Evolutionary conservation across 306 rosid genomes (phyloP), one percentile per base, ranked within the genome.

Genomic region (Crotalaria pallida): DNA sequence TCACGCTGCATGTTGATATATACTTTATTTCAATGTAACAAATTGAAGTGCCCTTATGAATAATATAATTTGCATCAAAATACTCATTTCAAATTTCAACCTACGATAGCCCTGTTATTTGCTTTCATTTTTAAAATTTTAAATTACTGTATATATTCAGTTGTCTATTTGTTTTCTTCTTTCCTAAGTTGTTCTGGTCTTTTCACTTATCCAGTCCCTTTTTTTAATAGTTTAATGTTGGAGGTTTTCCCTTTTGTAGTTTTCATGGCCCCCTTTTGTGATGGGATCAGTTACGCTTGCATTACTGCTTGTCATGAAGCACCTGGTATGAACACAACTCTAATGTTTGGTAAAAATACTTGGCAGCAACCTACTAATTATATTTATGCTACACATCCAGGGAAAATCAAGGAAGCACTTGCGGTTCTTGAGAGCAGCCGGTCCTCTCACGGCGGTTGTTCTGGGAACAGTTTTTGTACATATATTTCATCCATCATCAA

Each of bases 401-500:
- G 98, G 98, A 40, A 94, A 94, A 79, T 52, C 97, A 2, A 87
- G 95, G 83, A 94, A 94, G 87, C 71, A 72, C 77, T 78, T 94
- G 78, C 83, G 96, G 53, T 87, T 88, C 86, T 82, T 94, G 64
- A 88, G 98, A 87, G 98, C 96, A 36, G 74, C 88, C 51, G 98
- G 97, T 71, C 98, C 98, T 74, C 92, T 94, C 73, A 94, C 98
- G 50, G 96, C 92, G 66, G 89, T 94, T 23, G 86, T 90, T 74
- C 40, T 59, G 63, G 98, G 98, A 58, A 87, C 96, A 51, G 12
- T 51, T 51, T 73, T 94, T 67, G 92, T 58, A 47, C 88, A 90
- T 81, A 43, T 85, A 79, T 83, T 90, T 71, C 80, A 85, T 71
- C 91, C 94, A n/a, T 68, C 96, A 59, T 79, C 96, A 67, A 94